A percentile compares a stretch with the other conserved stretches of the same genome.
Evolutionary conservation across 2,329 filamentous ascomycete species (phyloP).

Genomic region (Botrytis paeoniae): DNA sequence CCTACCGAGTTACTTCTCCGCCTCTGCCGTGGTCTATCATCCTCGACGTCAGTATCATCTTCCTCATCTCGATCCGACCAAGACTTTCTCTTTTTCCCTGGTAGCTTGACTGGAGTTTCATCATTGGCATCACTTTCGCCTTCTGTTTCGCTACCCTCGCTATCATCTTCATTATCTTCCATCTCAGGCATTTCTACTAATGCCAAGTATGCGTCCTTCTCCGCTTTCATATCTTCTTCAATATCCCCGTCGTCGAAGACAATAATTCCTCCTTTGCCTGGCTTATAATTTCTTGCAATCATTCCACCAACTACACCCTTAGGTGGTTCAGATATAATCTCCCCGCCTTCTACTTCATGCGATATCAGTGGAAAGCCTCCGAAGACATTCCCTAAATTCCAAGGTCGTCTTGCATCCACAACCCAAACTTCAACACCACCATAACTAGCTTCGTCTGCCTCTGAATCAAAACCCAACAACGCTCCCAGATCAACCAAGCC

Average conservation of each 20-base stretch:
- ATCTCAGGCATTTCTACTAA: conserved; percentile 86
- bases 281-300: conserved; percentile 68
- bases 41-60: conserved; percentile 63
- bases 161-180: conserved; percentile 59
- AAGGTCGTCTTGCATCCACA: conserved; percentile 84
- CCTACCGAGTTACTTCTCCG: conserved; percentile 84
- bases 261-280: conserved; percentile 81
- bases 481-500: conserved; percentile 85
- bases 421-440: conserved; percentile 94
- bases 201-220: conserved; percentile 81
- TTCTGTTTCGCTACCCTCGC: conserved; percentile 47
- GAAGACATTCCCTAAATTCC: conserved; percentile 94
- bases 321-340: conserved; percentile 47
- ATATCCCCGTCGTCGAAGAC: conserved; percentile 97
- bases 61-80: conserved; percentile 65
- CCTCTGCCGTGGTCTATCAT: conserved; percentile 73
- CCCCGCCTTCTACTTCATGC: conserved; percentile 45
- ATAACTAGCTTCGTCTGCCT: conserved; percentile 63
- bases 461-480: conserved; percentile 70
- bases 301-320: conserved; percentile 70
- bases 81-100: conserved; percentile 74
- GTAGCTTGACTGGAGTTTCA: conserved; percentile 49
- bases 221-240: conserved; percentile 70
- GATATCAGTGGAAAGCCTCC: conserved; percentile 59
- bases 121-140: conserved; percentile 55